Evolutionary conservation across 2,329 filamentous ascomycete species (phyloP).

Genomic region (Curvularia eragrostidis): DNA sequence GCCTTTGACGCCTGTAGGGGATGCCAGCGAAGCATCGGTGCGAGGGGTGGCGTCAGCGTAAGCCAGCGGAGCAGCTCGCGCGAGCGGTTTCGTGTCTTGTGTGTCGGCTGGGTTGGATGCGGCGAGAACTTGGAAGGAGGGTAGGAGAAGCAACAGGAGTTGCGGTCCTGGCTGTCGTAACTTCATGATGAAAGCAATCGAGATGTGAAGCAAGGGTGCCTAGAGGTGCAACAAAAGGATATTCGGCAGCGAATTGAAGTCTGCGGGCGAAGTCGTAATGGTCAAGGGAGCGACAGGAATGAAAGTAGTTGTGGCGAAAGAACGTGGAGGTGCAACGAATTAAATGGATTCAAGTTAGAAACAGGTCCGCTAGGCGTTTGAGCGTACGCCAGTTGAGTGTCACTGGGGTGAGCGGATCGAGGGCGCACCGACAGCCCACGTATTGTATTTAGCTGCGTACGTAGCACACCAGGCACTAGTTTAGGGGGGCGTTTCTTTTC

Average conservation of each 20-base stretch:
- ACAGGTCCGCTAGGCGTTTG: conserved; percentile 19
- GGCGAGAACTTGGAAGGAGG: conserved; percentile 66
- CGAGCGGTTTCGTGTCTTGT: conserved; percentile 32
- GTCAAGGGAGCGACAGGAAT: conserved; percentile 22
- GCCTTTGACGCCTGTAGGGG: conserved; percentile 50
- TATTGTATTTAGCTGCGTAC: conserved; percentile 23
- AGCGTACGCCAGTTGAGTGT: conserved; percentile 17
- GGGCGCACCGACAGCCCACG: conserved; percentile 30
- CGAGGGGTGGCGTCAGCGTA: conserved; percentile 30
- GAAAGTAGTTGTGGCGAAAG: conserved; percentile 8
- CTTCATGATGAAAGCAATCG: conserved; percentile 60
- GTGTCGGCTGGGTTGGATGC: conserved; percentile 51
- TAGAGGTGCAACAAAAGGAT: conserved; percentile 1
- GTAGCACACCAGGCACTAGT: conserved; percentile 21
- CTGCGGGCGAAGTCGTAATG: background rate
- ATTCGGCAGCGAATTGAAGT: conserved; percentile 10
- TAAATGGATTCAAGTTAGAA: background rate
- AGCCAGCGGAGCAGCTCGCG: conserved; percentile 40
- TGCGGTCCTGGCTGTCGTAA: conserved; percentile 62
- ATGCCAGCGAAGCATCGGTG: conserved; percentile 30
- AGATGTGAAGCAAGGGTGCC: conserved; percentile 18
- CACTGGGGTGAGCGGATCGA: conserved; percentile 39
- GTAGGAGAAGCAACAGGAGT: conserved; percentile 59
- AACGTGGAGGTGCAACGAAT: conserved; percentile 11
- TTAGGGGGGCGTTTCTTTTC: conserved; percentile 23